Percentiles rank a stretch among this genome's conserved stretches.
Evolutionary conservation across 148 eudicot genomes (phyloP).

Genomic region (Polygonum aviculare): DNA sequence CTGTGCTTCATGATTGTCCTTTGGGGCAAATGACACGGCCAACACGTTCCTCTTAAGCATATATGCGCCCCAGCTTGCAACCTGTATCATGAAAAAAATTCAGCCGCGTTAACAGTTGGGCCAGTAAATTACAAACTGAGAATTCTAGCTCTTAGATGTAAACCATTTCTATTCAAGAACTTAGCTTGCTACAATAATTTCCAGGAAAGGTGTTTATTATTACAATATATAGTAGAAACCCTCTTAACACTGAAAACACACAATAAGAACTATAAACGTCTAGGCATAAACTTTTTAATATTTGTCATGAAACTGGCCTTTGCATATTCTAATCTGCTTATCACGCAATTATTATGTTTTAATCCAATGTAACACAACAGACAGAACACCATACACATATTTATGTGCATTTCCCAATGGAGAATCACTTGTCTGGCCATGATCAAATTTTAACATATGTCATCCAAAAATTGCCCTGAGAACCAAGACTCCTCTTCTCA

Average conservation of each 20-base stretch:
- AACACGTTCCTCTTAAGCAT: slow-evolving; percentile 55
- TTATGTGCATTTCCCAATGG: neutral
- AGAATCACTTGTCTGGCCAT: neutral
- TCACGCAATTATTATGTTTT: neutral
- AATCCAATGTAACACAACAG: neutral
- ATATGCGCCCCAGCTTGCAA: slow-evolving; percentile 88
- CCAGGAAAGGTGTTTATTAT: neutral
- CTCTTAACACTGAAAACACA: neutral
- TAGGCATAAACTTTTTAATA: neutral
- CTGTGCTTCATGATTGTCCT: slow-evolving; percentile 78
- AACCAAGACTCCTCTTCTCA: neutral
- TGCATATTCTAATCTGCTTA: neutral
- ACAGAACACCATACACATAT: neutral
- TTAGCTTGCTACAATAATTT: neutral
- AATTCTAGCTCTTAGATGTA: neutral
- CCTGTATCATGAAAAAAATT: slow-evolving; percentile 24
- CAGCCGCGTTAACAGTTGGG: neutral
- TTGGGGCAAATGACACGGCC: slow-evolving; percentile 79
- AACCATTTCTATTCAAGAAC: neutral
- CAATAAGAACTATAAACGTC: neutral
- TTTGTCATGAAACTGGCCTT: neutral
- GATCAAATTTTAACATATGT: neutral
- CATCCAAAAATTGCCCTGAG: neutral
- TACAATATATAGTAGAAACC: neutral
- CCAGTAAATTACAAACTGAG: neutral